phyloP scores from a whole-genome alignment of 768 basidiomycete genomes.

The Termitomyces sp. region DNA sequence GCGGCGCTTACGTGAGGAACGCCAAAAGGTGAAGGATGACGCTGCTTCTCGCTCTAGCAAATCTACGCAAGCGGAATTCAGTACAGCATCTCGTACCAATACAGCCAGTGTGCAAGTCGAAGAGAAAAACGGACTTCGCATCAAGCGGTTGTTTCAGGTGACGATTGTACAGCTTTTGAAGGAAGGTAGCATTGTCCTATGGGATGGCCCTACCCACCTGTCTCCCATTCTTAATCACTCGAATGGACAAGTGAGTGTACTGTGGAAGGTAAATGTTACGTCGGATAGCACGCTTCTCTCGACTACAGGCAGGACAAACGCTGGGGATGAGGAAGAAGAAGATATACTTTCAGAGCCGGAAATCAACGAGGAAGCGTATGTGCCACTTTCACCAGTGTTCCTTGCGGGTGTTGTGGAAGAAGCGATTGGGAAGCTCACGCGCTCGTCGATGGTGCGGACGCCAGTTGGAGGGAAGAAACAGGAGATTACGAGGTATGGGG shows the following conservation, averaged over 20 bases:
- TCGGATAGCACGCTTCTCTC: constrained; percentile 27
- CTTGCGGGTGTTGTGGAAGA: constrained; percentile 42
- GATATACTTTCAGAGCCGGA: constrained; percentile 56
- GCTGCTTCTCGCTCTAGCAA: neutral
- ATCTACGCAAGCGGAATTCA: neutral
- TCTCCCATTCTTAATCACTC: constrained; percentile 15
- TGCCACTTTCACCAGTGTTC: constrained; percentile 49
- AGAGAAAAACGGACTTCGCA: constrained; percentile 33
- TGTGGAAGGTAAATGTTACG: constrained; percentile 45
- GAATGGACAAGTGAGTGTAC: constrained; percentile 19
- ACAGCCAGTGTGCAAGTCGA: constrained; percentile 6
- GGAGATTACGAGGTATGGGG: constrained; percentile 12
- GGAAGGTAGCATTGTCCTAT: constrained; percentile 71
- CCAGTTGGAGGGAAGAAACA: constrained; percentile 6
- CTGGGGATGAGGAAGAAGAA: constrained; percentile 31
- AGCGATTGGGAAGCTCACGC: constrained; percentile 33
- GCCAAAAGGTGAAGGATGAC: constrained; percentile 33
- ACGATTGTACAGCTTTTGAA: constrained; percentile 57
- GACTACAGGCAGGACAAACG: constrained; percentile 10
- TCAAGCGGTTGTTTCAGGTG: constrained; percentile 64
- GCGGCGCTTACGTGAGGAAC: constrained; percentile 44
- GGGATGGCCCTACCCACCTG: constrained; percentile 55
- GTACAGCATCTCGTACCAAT: neutral
- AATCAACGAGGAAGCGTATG: constrained; percentile 58
- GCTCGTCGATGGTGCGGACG: neutral